Conservation (phyloP, 768 basidiomycete species). For the Russula abietina region DNA sequence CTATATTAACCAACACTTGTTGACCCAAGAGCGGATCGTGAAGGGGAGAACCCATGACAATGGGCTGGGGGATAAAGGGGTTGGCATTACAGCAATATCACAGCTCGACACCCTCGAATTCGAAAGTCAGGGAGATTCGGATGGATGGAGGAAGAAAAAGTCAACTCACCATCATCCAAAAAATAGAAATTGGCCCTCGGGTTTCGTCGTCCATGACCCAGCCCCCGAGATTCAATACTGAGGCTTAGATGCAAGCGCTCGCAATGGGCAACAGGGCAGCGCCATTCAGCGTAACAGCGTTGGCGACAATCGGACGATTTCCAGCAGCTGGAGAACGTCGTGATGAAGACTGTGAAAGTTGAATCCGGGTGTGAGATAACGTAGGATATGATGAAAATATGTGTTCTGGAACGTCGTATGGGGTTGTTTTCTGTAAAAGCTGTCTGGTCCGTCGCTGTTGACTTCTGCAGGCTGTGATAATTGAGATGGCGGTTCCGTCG, state of each 20-base stretch:
- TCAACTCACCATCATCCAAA: conserved; percentile 21
- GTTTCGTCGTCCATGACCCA: conserved; percentile 25
- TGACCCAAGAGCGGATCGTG: not conserved
- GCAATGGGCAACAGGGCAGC: conserved; percentile 22
- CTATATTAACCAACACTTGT: conserved; percentile 3
- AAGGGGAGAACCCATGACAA: not conserved
- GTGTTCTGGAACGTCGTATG: conserved; percentile 10
- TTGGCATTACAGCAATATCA: conserved; percentile 4
- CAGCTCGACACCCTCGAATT: not conserved
- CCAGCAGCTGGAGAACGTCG: not conserved
- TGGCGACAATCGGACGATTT: not conserved
- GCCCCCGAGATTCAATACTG: conserved; percentile 16
- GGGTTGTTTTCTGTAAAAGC: not conserved
- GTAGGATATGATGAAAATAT: not conserved
- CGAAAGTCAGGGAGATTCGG: not conserved
- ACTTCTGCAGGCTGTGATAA: not conserved
- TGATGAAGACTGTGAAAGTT: not conserved
- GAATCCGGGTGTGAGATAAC: not conserved
- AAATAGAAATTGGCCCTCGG: conserved; percentile 22
- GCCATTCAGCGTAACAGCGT: conserved; percentile 23
- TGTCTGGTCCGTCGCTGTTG: not conserved
- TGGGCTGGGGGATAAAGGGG: not conserved
- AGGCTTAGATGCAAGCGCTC: conserved; percentile 20
- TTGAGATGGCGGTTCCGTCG: conserved; percentile 2
- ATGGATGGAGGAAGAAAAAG: not conserved